Base-by-base conservation (phyloP, 805 yeast species). In the Metschnikowia lunata region DNA sequence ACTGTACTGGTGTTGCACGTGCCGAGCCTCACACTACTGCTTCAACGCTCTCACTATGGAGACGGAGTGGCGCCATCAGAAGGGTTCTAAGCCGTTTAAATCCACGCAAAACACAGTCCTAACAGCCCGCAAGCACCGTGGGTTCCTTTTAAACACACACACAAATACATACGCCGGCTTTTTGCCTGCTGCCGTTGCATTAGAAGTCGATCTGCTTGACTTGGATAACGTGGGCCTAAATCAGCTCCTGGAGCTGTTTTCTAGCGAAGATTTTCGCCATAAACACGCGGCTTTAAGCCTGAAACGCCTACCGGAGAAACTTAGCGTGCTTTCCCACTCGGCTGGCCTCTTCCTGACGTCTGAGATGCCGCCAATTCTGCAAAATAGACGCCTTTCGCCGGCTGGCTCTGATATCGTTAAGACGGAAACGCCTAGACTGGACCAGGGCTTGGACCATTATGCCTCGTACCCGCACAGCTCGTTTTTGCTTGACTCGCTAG, bases 401-500 rank as follows among this genome's bases (percentile, higher is more conserved):
- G 23, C 23, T 18, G 23, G 5, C 5, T 18, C 23, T 3, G 23
- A 18, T 18, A 18, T 3, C 23, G 23, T 18, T 5, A 18, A 18
- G 23, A 5, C 5, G 23, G 23, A 18, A 18, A 18, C 4, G 23
- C 23, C 23, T 18, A 18, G 23, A 18, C 23, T 5, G 23, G 23
- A 18, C 23, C 23, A 3, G 23, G 23, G 5, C 23, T 18, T 18
- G 23, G 23, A 18, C 23, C 23, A 37, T n/a, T 34, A 18, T 26
- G 35, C 32, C 27, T 31, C 29, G 18, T 42, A 28, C 26, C 8
- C 46, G 9, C 36, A 27, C 26, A 26, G 26, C 10, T 8, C 39
- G 8, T 52, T 51, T 23, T 41, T 52, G 18, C 56, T 52, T 30
- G 51, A 46, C 33, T 46, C 39, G 36, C 33, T 50, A 29, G 50